phyloP scores from a whole-genome alignment of 2,329 filamentous ascomycete species.

The Harringtonia lauricola region DNA sequence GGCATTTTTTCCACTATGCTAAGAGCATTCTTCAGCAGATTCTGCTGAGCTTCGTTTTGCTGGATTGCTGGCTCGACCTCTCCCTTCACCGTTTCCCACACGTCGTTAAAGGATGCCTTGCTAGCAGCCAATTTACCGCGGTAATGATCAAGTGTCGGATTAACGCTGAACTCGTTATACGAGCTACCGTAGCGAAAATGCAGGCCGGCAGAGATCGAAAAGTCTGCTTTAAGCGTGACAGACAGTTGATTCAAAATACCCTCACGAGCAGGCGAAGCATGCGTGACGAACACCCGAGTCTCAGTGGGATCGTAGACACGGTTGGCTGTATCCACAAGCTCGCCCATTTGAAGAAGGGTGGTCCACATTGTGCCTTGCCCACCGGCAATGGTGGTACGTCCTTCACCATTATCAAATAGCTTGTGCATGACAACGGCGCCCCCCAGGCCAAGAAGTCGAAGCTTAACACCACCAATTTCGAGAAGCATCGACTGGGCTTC shows the following conservation, averaged over 20 bases:
- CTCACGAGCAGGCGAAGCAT: conserved; percentile 91
- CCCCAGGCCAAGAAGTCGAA: conserved; percentile 83
- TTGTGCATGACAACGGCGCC: conserved; percentile 99
- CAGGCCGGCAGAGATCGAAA: conserved; percentile 92
- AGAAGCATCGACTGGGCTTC: conserved; percentile 93
- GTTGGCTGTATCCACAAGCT: conserved; percentile 94
- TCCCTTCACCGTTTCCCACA: conserved; percentile 96
- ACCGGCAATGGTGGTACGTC: conserved; percentile 93
- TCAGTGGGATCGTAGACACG: conserved; percentile 97
- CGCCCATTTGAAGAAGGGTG: conserved; percentile 93
- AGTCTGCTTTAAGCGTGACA: conserved; percentile 93
- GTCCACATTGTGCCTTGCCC: conserved; percentile 99
- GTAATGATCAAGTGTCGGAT: conserved; percentile 95
- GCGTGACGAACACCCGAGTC: conserved; percentile 91
- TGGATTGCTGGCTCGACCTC: conserved; percentile 92
- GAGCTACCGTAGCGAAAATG: conserved; percentile 99
- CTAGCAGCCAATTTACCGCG: conserved; percentile 95
- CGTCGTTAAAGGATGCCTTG: conserved; percentile 97
- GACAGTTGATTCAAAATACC: conserved; percentile 96
- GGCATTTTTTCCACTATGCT: conserved; percentile 98
- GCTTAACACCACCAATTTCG: conserved; percentile 90
- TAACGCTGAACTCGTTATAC: conserved; percentile 99
- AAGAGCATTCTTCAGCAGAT: conserved; percentile 79
- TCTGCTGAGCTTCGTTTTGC: conserved; percentile 89
- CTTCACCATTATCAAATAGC: conserved; percentile 96